Evolutionary conservation across 306 rosid genomes (phyloP), one percentile per base, ranked within the genome.

Genomic region (Prosopis cineraria): DNA sequence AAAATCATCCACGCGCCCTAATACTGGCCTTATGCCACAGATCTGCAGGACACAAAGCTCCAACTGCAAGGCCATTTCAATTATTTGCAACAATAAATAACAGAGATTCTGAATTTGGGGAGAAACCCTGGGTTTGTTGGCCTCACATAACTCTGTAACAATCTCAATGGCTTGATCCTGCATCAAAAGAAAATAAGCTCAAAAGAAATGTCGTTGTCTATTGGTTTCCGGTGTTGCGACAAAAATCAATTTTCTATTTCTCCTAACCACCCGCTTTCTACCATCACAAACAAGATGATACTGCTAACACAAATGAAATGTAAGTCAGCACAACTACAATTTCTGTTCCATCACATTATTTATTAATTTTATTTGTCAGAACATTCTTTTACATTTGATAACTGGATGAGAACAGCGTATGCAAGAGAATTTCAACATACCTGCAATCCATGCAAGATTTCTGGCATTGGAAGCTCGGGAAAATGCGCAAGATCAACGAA

Each of bases 381-480:
- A 19, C 70, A n/a, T 65, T 53, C 17, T 64, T 74, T 43, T 53
- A 55, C 24, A 31, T 55, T 19, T 62, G 29, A 60, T 40, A 36
- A 16, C 58, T 47, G 52, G 2, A 50, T 62, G 22, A 48, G 63
- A 79, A 44, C 48, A 79, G 16, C 53, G 36, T 45, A 77, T 72
- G 48, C 74, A 70, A 10, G 31, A 45, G 73, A 56, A 59, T 31
- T 43, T 16, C 40, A 27, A 7, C 36, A 39, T 85, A 91, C 98
- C 96, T 93, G 98, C 73, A 92, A 83, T 55, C 98, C 98, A 60
- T 95, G 97, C 84, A 92, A 86, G 78, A 95, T 95, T 81, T 92
- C 98, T 70, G 93, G 98, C 98, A 92, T 88, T 7, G 98, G 98
- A 73, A 95, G 97, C 86, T 92, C 96, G 8, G 98, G 98, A 89